A percentile compares a stretch with the other conserved stretches of the same genome.
phyloP scores from a whole-genome alignment of 2,329 filamentous ascomycete species.

The Aureobasidium namibiae region DNA sequence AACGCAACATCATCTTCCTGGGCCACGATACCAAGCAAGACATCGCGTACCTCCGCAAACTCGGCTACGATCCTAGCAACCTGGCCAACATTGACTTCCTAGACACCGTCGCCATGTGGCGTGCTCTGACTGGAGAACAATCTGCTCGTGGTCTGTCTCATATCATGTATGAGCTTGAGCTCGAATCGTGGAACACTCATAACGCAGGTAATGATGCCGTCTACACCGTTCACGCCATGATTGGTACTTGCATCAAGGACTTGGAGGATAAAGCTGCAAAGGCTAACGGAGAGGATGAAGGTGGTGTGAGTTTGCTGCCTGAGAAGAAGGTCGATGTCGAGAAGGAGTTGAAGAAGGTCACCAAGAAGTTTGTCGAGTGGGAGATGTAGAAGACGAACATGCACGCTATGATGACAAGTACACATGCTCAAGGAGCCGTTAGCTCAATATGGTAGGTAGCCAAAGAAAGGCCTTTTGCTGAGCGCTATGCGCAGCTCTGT shows the following conservation, averaged over 20 bases:
- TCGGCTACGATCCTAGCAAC: constrained; percentile 55
- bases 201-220: constrained; percentile 33
- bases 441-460: no score
- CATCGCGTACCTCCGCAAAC: constrained; percentile 54
- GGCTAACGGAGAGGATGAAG: neutral
- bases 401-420: no score
- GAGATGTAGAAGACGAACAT: neutral
- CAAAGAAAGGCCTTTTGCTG: no score
- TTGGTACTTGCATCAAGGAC: constrained; percentile 50
- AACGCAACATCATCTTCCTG: constrained; percentile 63
- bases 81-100: constrained; percentile 52
- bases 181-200: constrained; percentile 42
- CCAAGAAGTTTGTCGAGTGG: constrained; percentile 2
- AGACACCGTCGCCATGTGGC: constrained; percentile 68
- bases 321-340: neutral
- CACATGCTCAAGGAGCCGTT: no score
- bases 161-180: constrained; percentile 57
- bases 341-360: neutral
- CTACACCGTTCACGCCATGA: constrained; percentile 61
- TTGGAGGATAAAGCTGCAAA: constrained; percentile 20
- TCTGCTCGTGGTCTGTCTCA: constrained; percentile 49
- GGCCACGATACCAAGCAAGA: constrained; percentile 68
- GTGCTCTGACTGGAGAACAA: constrained; percentile 47
- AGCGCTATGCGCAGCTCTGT: no score
- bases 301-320: neutral